Evolutionary conservation across 371 early-diverging fungal genomes (phyloP).

Genomic region (Syncephalastrum monosporum): DNA sequence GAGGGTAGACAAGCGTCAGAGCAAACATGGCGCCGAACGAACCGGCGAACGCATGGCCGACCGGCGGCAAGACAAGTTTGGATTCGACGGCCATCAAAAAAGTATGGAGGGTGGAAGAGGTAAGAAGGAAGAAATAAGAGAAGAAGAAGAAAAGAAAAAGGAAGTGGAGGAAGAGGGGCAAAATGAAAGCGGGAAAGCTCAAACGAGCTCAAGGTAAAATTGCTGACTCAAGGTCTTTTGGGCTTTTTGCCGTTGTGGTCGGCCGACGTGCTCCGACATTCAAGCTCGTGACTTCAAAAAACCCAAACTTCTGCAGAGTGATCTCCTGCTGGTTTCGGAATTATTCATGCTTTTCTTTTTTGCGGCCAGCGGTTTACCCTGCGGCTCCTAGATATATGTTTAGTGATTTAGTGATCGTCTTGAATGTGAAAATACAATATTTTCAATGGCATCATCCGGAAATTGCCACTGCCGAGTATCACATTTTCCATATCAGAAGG

Average conservation of each 20-base stretch:
- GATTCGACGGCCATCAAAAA: slow-evolving; percentile 45
- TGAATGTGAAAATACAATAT: too few relatives aligned
- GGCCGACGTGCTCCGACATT: too few relatives aligned
- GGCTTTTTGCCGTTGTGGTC: too few relatives aligned
- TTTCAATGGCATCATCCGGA: too few relatives aligned
- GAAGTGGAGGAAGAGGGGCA: slow-evolving; percentile 8
- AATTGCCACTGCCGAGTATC: too few relatives aligned
- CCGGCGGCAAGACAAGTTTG: slow-evolving; percentile 70
- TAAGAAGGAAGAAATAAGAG: slow-evolving; percentile 10
- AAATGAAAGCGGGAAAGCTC: slow-evolving; percentile 3
- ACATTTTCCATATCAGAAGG: too few relatives aligned
- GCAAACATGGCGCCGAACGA: slow-evolving; percentile 92
- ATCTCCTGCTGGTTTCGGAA: not conserved
- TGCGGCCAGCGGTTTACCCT: not conserved
- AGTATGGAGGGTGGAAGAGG: slow-evolving; percentile 8
- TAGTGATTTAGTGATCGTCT: not conserved
- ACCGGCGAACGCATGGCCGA: slow-evolving; percentile 93
- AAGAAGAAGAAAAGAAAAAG: slow-evolving; percentile 15
- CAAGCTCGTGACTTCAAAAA: too few relatives aligned
- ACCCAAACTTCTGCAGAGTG: too few relatives aligned
- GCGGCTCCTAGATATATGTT: not conserved
- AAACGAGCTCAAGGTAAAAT: slow-evolving; percentile 10
- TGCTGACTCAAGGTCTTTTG: slow-evolving; percentile 28
- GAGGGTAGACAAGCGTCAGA: slow-evolving; percentile 85
- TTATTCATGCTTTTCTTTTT: not conserved